phyloP scores from a whole-genome alignment of 257 asterid genomes.

The Solanum clarkiae region DNA sequence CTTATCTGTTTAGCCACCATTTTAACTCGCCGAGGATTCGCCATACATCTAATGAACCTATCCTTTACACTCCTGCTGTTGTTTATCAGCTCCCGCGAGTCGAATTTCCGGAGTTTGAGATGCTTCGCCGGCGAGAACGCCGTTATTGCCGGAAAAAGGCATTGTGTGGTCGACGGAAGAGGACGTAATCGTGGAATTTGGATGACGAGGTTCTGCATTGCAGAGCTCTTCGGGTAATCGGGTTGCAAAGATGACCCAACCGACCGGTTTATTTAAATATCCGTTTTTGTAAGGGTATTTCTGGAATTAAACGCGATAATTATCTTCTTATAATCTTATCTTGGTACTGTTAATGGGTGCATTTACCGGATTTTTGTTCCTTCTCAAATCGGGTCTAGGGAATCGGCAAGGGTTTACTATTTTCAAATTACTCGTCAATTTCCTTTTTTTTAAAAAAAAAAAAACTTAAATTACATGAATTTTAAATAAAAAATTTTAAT shows the following conservation, averaged over 20 bases:
- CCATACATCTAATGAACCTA: slow-evolving; percentile 56
- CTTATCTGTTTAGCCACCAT: slow-evolving; percentile 95
- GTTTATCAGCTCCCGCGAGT: slow-evolving; percentile 5
- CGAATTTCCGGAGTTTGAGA: slow-evolving; percentile 6
- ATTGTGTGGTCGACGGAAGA: slow-evolving; percentile 1
- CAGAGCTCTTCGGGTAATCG: neutral
- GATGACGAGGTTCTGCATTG: slow-evolving; percentile 53
- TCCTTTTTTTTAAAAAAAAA: too few relatives aligned
- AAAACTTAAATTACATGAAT: too few relatives aligned
- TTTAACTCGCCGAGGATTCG: slow-evolving; percentile 88
- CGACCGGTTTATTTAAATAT: slow-evolving; percentile 4
- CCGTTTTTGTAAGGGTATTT: slow-evolving; percentile 14
- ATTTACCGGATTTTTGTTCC: neutral
- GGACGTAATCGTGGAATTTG: slow-evolving; percentile 11
- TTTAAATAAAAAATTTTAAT: too few relatives aligned
- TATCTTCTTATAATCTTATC: neutral
- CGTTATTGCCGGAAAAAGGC: slow-evolving; percentile 7
- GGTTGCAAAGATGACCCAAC: neutral
- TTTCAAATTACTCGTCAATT: too few relatives aligned
- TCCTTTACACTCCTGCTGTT: neutral
- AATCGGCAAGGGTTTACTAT: too few relatives aligned
- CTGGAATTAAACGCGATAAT: neutral
- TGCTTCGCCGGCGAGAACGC: slow-evolving; percentile 11
- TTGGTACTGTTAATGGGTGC: neutral
- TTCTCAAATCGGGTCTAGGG: neutral